Evolutionary conservation across 2,329 filamentous ascomycete species (phyloP).

Genomic region (Xylariaceae sp.): DNA sequence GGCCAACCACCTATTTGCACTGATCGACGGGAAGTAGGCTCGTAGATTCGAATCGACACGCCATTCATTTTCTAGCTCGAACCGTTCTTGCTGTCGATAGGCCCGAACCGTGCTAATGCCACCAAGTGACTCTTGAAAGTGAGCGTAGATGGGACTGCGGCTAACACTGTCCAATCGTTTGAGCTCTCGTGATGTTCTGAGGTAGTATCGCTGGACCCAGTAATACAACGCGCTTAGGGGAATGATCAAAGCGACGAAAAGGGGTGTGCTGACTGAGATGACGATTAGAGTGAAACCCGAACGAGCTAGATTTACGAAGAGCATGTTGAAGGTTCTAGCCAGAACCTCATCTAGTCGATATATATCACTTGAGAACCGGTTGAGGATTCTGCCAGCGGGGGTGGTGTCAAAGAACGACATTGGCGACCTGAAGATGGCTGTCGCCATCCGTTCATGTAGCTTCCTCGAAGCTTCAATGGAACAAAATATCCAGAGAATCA

Average conservation of each 20-base stretch:
- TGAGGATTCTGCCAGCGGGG: conserved; percentile 92
- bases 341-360: conserved; percentile 89
- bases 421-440: conserved; percentile 93
- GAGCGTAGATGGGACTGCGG: conserved; percentile 93
- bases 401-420: conserved; percentile 99
- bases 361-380: conserved; percentile 89
- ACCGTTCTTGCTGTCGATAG: conserved; percentile 85
- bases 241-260: conserved; percentile 78
- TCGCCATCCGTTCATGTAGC: conserved; percentile 95
- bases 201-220: conserved; percentile 95
- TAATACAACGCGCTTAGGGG: conserved; percentile 82
- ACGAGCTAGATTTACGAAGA: conserved; percentile 75
- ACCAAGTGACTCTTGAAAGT: conserved; percentile 96
- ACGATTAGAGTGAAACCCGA: conserved; percentile 84
- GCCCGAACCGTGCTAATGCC: conserved; percentile 95
- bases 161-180: conserved; percentile 95
- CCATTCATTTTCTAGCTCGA: conserved; percentile 95
- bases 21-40: conserved; percentile 95
- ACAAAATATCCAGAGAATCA: conserved; percentile 99
- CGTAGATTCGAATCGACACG: conserved; percentile 91
- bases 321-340: conserved; percentile 96
- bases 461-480: conserved; percentile 98
- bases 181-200: conserved; percentile 92
- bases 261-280: conserved; percentile 79
- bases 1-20: conserved; percentile 90